Base-by-base conservation (phyloP, 208 protist species). In the Porcisia hertigi region DNA sequence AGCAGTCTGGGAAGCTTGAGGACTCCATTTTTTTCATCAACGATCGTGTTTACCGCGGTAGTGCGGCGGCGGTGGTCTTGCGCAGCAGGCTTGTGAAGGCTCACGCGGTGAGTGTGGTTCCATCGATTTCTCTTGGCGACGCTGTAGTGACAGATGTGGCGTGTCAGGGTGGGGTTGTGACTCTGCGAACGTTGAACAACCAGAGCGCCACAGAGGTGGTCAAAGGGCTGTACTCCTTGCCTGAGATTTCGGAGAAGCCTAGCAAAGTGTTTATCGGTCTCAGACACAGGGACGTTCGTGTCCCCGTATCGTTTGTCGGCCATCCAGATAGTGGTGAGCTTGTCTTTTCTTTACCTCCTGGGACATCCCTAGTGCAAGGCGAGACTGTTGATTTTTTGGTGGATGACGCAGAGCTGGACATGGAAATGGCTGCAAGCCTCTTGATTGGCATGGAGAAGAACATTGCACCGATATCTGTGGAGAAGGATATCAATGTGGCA, bases 11-110 rank as follows among this genome's bases (percentile, higher is more conserved):
- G 2, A 82, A 86, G 39, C 73, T 90, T 34, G 86, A 86, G 36
- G 89, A 94, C 65, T 95, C 93, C 18, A 73, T 97, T 3, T 97
- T 93, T 53, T 97, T 95, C 75, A 70, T 95, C 39, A 93, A 95
- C 65, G 90, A 95, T 72, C 80, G 91, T 16, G 87, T 95, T 0
- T 95, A 93, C 75, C 88, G 87, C 45, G 91, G 93, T 14, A 95
- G 91, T 71, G 91, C 91, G 14, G 88, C 87, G 14, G 89, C 84
- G 30, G 81, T 93, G 41, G 69, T 95, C 70, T 82, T 97, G 64
- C 93, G 91, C 63, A 94, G 89, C 77, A 79, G 76, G 9, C 81
- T 89, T 52, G 25, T 95, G 47, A 88, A 86, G 53, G 90, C 89
- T 9, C 85, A 90, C 59, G 60, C 84, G 1, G 65, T 91, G 36